Base-by-base conservation (phyloP, 2,329 filamentous ascomycete species). In the Drechslerella coelobrocha region DNA sequence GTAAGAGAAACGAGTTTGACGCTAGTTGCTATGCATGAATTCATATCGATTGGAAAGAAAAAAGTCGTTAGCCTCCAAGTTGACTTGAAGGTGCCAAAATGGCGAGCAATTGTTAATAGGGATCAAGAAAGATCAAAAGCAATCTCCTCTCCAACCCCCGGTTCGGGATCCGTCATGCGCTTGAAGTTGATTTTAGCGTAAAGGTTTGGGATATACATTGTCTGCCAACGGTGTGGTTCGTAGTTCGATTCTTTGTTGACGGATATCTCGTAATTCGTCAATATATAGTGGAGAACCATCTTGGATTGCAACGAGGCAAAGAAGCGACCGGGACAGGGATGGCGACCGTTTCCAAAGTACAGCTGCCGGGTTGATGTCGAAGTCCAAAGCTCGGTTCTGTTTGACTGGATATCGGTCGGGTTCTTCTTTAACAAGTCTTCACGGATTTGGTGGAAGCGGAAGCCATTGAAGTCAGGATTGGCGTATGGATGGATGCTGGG, bases 281-380 rank as follows among this genome's bases (percentile, higher is more conserved):
- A 53, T 4, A 72, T 45, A n/a, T 72, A 66, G 21, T 66, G 60
- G 10, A 72, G 47, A 21, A 72, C 26, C 61, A 72, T 66, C 29
- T 72, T 72, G 21, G 51, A 41, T 39, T 72, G 68, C 17, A 59
- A 29, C 6, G 68, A 72, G 19, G 68, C 68, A 55, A 72, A 72
- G 52, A 72, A 72, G 4, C 68, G 68, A n/a, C 68, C 68, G 21
- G 68, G 68, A 43, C 68, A 72, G 9, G 68, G 55, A 45, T 72
- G 68, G 5, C 59, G 57, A 31, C 68, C 68, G 34, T 72, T 66
- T 1, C 68, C 68, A 47, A 72, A 72, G 68, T 51, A 72, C 24
- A 72, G 37, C 45, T 72, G 68, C 10, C 52, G 57, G 17, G 54
- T 66, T 2, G 68, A 65, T 7, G 68, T 72, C n/a, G 66, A 53